These are phyloP conservation scores for Salix viminalis DNA, from an alignment of 345 rosid genomes.

Conservation along the genomic window DNA sequence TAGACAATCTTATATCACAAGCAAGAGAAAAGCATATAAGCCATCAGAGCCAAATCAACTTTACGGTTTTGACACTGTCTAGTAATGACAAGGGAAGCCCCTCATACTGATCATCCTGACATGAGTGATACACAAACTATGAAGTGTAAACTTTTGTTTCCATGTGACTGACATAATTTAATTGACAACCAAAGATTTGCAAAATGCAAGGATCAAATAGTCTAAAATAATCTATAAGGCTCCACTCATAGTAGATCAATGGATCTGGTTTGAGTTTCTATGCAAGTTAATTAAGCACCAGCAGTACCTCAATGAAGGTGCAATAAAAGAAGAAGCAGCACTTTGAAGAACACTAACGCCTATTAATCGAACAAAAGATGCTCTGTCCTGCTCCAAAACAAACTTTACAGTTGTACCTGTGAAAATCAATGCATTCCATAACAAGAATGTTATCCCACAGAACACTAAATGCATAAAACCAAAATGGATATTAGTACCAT, in stretches of 20 bases:
- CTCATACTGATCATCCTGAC: background rate
- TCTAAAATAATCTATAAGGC: background rate
- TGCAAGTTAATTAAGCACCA: background rate
- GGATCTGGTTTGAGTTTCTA: background rate
- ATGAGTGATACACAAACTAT: background rate
- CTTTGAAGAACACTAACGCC: constrained; percentile 92
- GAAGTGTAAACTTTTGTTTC: background rate
- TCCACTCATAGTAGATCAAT: background rate
- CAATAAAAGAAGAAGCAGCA: constrained; percentile 88
- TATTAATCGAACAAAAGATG: constrained; percentile 71
- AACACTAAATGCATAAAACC: constrained; percentile 9
- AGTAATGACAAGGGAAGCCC: background rate
- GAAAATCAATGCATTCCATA: constrained; percentile 19
- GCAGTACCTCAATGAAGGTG: constrained; percentile 82
- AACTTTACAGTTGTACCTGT: constrained; percentile 92
- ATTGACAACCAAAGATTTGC: background rate
- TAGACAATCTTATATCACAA: background rate
- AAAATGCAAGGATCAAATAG: background rate
- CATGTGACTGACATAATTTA: background rate
- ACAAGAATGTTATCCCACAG: constrained; percentile 10
- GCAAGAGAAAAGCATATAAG: background rate
- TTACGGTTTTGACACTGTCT: background rate
- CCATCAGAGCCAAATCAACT: background rate
- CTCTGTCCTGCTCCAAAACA: constrained; percentile 95
- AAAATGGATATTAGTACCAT: constrained; percentile 42